Evolutionary conservation across 495 filamentous ascomycete species (phyloP), one percentile per base, ranked within the genome.

Genomic region (Talaromyces proteolyticus): DNA sequence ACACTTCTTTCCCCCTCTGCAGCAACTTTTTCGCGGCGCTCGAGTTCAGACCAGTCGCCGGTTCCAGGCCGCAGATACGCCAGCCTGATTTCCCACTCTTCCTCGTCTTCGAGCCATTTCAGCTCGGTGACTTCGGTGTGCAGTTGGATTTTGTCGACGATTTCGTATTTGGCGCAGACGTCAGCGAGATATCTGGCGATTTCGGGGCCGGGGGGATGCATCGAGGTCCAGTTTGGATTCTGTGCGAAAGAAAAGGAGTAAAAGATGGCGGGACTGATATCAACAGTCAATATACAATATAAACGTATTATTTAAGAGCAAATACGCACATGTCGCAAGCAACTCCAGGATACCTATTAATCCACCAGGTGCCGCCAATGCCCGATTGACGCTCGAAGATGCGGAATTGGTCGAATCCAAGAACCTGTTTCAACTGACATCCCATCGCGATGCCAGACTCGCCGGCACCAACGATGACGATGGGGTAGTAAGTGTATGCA

Each of bases 331-430:
- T 58, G 52, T 75, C 72, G 49, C 77, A 81, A 29, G 78, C 79
- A 47, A 73, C 75, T 17, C 82, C 85, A 2, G 84, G 84, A 61
- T 87, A 88, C 29, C 75, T 63, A 61, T 87, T 87, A 43, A 77
- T 76, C 67, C 72, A 77, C 84, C 84, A 88, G 11, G 84, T 86
- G 14, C 85, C 85, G 38, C 85, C 85, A 51, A 85, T 74, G 5
- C 74, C 76, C 2, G 75, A 62, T 49, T 81, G 74, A 23, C 77
- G 64, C 3, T 87, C 84, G 57, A 87, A 86, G 50, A 88, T 74
- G 19, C 77, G 61, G 55, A 86, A 80, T 50, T 85, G 78, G 56
- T 84, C 77, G 49, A 80, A 81, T 21, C 74, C 76, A 11, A 85
- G 68, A 40, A 68, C 68, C 44, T 82, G 68, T 51, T 79, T 81